Percentiles rank a stretch among this genome's conserved stretches.
phyloP scores from a whole-genome alignment of 2,329 filamentous ascomycete species.

The Aureobasidium melanogenum region DNA sequence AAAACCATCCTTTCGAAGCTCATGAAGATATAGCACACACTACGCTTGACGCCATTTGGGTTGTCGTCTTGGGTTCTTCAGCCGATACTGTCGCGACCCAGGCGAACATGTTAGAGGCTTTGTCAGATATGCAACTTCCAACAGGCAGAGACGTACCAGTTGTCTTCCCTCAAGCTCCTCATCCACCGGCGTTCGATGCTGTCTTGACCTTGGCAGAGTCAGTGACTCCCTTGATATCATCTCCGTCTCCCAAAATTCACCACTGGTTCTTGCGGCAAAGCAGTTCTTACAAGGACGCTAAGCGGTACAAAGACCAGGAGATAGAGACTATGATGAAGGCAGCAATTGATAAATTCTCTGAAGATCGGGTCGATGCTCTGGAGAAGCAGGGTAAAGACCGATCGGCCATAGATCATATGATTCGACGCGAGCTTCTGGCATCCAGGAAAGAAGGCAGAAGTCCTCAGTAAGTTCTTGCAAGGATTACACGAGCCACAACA shows the following conservation, averaged over 20 bases:
- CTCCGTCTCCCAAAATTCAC: conserved; percentile 18
- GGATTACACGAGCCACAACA: background rate
- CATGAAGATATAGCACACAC: conserved; percentile 28
- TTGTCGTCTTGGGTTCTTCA: conserved; percentile 28
- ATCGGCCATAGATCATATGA: conserved; percentile 30
- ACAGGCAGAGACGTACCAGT: conserved; percentile 9
- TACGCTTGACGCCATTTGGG: conserved; percentile 33
- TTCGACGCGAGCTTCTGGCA: conserved; percentile 25
- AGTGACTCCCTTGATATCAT: conserved; percentile 17
- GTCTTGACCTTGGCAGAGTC: conserved; percentile 18
- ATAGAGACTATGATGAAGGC: conserved; percentile 26
- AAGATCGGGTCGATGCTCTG: conserved; percentile 16
- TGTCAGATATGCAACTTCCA: conserved; percentile 8
- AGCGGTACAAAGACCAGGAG: conserved; percentile 23
- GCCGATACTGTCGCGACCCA: conserved; percentile 22
- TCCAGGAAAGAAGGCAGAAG: conserved; percentile 27
- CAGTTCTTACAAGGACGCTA: conserved; percentile 11
- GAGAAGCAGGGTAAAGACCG: conserved; percentile 22
- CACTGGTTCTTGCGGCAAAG: conserved; percentile 18
- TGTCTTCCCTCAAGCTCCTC: conserved; percentile 16
- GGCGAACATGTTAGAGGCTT: conserved; percentile 11
- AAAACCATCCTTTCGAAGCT: conserved; percentile 26
- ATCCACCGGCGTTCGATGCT: conserved; percentile 18
- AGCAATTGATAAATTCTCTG: conserved; percentile 20
- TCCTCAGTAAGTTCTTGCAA: conserved; percentile 15